Conservation (phyloP, 2,329 filamentous ascomycete genomes). For the Paracoccidioides lutzii region DNA sequence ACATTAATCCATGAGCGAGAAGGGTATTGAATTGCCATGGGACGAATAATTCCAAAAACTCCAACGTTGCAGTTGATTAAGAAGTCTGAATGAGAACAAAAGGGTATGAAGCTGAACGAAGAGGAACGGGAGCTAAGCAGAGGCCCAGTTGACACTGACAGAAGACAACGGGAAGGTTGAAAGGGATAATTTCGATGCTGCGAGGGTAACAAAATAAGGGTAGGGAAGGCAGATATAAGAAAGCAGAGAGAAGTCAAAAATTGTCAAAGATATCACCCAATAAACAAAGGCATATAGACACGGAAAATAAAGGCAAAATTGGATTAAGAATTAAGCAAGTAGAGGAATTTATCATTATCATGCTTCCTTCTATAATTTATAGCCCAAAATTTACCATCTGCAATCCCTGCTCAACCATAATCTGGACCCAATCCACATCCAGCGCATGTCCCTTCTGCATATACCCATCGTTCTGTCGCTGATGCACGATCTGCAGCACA, state of each 20-base stretch:
- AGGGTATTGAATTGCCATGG: too few species aligned
- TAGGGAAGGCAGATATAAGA: not conserved
- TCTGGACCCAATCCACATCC: conserved; percentile 39
- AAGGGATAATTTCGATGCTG: too few species aligned
- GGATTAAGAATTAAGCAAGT: conserved; percentile 3
- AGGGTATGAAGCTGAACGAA: not conserved
- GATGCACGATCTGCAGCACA: conserved; percentile 36
- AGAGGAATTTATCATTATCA: too few species aligned
- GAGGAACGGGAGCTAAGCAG: not conserved
- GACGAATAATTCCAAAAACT: not conserved
- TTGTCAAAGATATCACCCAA: not conserved
- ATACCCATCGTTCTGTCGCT: conserved; percentile 34
- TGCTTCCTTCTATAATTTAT: conserved; percentile 16
- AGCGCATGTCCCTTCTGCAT: conserved; percentile 28
- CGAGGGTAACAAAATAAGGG: not conserved
- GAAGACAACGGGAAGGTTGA: too few species aligned
- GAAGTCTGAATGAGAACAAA: not conserved
- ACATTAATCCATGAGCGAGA: too few species aligned
- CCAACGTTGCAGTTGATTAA: not conserved
- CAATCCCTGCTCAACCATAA: conserved; percentile 35
- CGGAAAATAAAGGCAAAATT: not conserved
- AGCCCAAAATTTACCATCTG: conserved; percentile 41
- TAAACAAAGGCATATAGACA: not conserved
- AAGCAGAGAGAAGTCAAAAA: not conserved
- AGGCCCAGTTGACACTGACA: too few species aligned